Percentiles rank a stretch among this genome's conserved stretches.
Conservation (phyloP, 139 green algal species). For the Picocystis salinarum region DNA sequence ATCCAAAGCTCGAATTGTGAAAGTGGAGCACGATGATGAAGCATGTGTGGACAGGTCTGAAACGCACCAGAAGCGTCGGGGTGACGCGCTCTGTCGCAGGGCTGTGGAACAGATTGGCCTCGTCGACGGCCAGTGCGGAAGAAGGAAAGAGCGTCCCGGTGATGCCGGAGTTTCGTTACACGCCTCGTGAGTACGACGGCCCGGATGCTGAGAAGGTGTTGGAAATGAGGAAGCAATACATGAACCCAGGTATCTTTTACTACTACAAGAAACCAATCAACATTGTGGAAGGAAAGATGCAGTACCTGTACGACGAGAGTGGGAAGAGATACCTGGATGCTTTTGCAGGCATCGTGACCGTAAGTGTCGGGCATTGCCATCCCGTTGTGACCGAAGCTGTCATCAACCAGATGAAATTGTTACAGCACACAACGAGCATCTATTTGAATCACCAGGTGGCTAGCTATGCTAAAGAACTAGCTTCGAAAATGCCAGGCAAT, state of each 20-base stretch:
- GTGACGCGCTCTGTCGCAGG: too few relatives aligned
- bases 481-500: conserved; percentile 49
- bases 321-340: conserved; percentile 77
- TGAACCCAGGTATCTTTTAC: conserved; percentile 70
- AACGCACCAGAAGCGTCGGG: too few relatives aligned
- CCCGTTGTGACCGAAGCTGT: conserved; percentile 40
- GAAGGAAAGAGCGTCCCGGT: too few relatives aligned
- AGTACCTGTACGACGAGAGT: conserved; percentile 90
- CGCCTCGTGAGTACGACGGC: conserved; percentile 51
- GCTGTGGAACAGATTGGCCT: too few relatives aligned
- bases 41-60: too few relatives aligned
- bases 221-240: conserved; percentile 39
- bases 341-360: conserved; percentile 94
- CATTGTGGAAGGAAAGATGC: conserved; percentile 87
- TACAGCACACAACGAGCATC: conserved; percentile 74
- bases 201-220: conserved; percentile 63
- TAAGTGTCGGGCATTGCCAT: conserved; percentile 75
- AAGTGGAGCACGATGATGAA: too few relatives aligned
- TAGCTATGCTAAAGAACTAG: conserved; percentile 59
- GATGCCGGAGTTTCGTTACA: conserved; percentile 37
- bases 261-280: conserved; percentile 80
- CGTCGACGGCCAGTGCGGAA: too few relatives aligned
- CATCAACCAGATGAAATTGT: conserved; percentile 26
- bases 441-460: conserved; percentile 64
- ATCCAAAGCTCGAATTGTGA: too few relatives aligned